Evolutionary conservation across 345 rosid genomes (phyloP), one percentile per base, ranked within the genome.

Genomic region (Jatropha curcas): DNA sequence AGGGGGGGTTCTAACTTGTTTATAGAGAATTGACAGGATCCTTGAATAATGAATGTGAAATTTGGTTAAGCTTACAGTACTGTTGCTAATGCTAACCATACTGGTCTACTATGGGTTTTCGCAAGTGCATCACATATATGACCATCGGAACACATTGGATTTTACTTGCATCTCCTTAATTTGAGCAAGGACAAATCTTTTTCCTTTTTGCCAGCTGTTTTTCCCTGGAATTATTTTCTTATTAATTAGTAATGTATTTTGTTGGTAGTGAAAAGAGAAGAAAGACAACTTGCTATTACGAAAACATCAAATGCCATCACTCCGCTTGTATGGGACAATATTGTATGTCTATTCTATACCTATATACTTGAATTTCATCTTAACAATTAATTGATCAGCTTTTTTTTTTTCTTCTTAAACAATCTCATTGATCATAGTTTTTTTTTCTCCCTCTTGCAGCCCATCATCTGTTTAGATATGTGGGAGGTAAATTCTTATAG

Each of bases 311-410:
- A 90, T 79, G 92, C 97, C 3, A 57, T 87, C 60, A 90, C 76
- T 67, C 98, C 98, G 46, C 77, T 92, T 0, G 89, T 89, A 46
- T 94, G 97, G 95, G 88, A 90, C 59, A 89, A 94, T 82, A 88
- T 92, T 80, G 98, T 94, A 89, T 10, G 95, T 67, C 35, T 63
- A 62, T 65, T 48, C 51, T 51, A 34, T 1, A 11, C 41, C 57
- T 53, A 43, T 8, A 16, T 34, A 0, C 57, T 65, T 62, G 17
- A 28, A 59, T 61, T 59, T 50, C 70, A 24, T 46, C 1, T 75
- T 67, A 20, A 19, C 43, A 65, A 51, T 56, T 51, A 24, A 51
- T 59, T 81, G 48, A 80, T 70, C 22, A 39, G 43, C 9, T 11
- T 65, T 88, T 60, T 73, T 56, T 67, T 61, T 79, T n/a, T n/a